Evolutionary conservation across 1,284 basidiomycete species (phyloP).

Genomic region (Taiwanofungus camphoratus): DNA sequence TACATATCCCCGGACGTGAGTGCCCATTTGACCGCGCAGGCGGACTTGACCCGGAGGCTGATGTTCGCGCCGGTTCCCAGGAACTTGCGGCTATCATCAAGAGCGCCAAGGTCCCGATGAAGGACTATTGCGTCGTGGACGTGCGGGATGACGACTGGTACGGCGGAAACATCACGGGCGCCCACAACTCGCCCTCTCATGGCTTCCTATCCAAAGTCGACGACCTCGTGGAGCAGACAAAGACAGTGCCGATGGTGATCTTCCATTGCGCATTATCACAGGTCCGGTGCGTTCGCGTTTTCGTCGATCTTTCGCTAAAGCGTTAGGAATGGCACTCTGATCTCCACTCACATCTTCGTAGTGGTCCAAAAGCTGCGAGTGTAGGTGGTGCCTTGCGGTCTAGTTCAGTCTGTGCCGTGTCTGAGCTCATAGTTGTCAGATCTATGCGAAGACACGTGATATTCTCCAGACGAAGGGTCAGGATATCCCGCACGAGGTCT

Average conservation of each 20-base stretch:
- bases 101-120: slow-evolving; percentile 45
- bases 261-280: slow-evolving; percentile 78
- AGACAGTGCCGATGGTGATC: slow-evolving; percentile 55
- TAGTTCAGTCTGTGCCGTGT: not conserved
- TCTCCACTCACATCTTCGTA: slow-evolving; percentile 25
- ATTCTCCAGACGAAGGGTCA: slow-evolving; percentile 31
- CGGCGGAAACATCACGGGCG: slow-evolving; percentile 70
- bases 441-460: slow-evolving; percentile 58
- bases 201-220: slow-evolving; percentile 53
- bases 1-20: slow-evolving; percentile 28
- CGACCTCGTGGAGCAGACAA: slow-evolving; percentile 52
- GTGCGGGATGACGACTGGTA: slow-evolving; percentile 72
- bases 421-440: slow-evolving; percentile 32
- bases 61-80: slow-evolving; percentile 35
- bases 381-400: slow-evolving; percentile 33
- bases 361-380: slow-evolving; percentile 70
- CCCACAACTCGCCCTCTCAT: slow-evolving; percentile 54
- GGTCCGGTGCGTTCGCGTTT: slow-evolving; percentile 45
- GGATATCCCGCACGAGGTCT: slow-evolving; percentile 46
- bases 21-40: not conserved
- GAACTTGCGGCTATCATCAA: slow-evolving; percentile 65
- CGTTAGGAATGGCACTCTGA: too few species aligned
- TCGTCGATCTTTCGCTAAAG: slow-evolving; percentile 1
- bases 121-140: slow-evolving; percentile 72
- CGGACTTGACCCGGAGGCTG: not conserved